Conservation (phyloP, 768 basidiomycete genomes). For the Macrolepiota dolichaula region DNA sequence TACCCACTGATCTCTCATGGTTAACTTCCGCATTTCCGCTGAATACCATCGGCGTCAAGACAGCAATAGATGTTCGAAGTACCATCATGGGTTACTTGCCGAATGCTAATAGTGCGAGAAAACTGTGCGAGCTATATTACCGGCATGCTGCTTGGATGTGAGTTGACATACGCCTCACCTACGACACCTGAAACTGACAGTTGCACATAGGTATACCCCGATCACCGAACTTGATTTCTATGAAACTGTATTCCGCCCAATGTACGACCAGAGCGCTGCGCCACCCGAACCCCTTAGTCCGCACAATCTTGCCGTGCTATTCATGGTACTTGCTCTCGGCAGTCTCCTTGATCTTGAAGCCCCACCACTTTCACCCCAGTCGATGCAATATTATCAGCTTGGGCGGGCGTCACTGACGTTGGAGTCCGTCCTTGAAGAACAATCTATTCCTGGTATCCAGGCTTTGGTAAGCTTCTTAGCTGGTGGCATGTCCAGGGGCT, state of each 20-base stretch:
- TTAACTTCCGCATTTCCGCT: slow-evolving; percentile 61
- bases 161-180: slow-evolving; percentile 22
- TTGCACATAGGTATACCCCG: slow-evolving; percentile 55
- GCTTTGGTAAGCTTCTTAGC: slow-evolving; percentile 45
- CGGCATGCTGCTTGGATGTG: slow-evolving; percentile 73
- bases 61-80: slow-evolving; percentile 39
- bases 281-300: slow-evolving; percentile 39
- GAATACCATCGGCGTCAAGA: slow-evolving; percentile 37
- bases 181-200: not conserved
- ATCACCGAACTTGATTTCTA: slow-evolving; percentile 57
- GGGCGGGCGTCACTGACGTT: slow-evolving; percentile 56
- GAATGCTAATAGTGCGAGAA: slow-evolving; percentile 28
- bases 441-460: slow-evolving; percentile 60
- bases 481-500: slow-evolving; percentile 6
- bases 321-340: slow-evolving; percentile 63
- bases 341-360: slow-evolving; percentile 57
- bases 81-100: slow-evolving; percentile 49
- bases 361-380: slow-evolving; percentile 50
- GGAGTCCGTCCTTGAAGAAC: slow-evolving; percentile 63
- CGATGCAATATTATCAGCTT: slow-evolving; percentile 58
- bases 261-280: slow-evolving; percentile 43
- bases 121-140: slow-evolving; percentile 52
- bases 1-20: slow-evolving; percentile 54
- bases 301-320: slow-evolving; percentile 58
- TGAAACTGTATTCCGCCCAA: slow-evolving; percentile 44